These are phyloP conservation scores for Cryptosporidium meleagridis DNA, from an alignment of 169 alveolate genomes.

Conservation along the genomic window DNA sequence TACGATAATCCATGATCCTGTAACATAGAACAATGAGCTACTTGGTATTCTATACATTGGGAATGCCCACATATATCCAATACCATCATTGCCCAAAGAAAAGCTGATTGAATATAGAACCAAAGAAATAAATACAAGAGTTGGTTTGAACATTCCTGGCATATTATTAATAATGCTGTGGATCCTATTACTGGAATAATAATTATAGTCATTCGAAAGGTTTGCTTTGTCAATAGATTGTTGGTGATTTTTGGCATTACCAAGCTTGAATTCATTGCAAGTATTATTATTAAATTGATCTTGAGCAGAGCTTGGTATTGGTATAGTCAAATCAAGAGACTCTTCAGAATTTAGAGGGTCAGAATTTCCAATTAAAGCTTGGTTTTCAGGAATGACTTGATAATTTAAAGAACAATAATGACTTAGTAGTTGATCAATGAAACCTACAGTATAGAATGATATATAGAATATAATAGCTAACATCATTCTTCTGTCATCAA, in stretches of 20 bases:
- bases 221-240: not conserved
- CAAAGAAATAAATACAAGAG: constrained; percentile 22
- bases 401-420: constrained; percentile 1
- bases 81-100: constrained; percentile 16
- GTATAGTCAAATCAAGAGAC: not conserved
- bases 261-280: not conserved
- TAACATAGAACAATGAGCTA: constrained; percentile 36
- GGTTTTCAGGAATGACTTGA: constrained; percentile 10
- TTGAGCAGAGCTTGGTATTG: not conserved
- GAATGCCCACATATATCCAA: constrained; percentile 74
- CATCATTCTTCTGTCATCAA: constrained; percentile 66
- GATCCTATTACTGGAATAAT: not conserved
- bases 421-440: constrained; percentile 36
- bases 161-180: constrained; percentile 48
- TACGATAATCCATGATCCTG: constrained; percentile 70
- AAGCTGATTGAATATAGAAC: constrained; percentile 30
- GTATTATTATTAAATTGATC: not conserved
- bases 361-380: not conserved
- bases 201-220: not conserved
- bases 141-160: constrained; percentile 56
- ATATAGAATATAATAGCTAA: constrained; percentile 50
- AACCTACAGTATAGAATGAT: constrained; percentile 59
- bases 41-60: constrained; percentile 54
- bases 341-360: not conserved
- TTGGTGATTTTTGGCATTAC: not conserved